Evolutionary conservation across 2,329 filamentous ascomycete genomes (phyloP).

Genomic region (Simplicillium sp.): DNA sequence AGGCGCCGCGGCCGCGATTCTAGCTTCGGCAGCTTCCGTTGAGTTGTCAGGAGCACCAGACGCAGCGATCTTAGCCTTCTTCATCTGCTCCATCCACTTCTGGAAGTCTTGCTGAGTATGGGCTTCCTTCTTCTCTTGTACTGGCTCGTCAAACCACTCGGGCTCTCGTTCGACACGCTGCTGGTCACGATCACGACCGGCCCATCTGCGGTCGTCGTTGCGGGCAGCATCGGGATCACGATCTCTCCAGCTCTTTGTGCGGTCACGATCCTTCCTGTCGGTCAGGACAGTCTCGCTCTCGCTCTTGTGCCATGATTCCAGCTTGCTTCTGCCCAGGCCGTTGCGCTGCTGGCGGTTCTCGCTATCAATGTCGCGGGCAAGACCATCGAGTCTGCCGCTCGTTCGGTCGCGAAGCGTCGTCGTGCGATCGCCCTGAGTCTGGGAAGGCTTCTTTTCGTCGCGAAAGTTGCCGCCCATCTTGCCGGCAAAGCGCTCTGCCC

Average conservation of each 20-base stretch:
- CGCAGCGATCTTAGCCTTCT: constrained; percentile 44
- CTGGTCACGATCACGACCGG: constrained; percentile 40
- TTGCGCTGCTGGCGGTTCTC: constrained; percentile 55
- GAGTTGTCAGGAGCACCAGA: constrained; percentile 10
- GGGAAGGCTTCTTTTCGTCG: constrained; percentile 32
- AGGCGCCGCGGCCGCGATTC: constrained; percentile 38
- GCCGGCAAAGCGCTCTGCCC: constrained; percentile 60
- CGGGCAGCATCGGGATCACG: constrained; percentile 32
- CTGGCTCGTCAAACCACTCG: constrained; percentile 77
- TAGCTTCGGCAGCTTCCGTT: constrained; percentile 18
- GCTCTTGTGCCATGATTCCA: constrained; percentile 69
- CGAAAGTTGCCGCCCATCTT: constrained; percentile 46
- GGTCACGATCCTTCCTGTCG: constrained; percentile 43
- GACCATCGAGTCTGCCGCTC: constrained; percentile 39
- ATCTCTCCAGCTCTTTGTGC: constrained; percentile 52
- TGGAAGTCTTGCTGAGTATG: constrained; percentile 89
- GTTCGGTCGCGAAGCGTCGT: constrained; percentile 33
- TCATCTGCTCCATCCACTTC: constrained; percentile 90
- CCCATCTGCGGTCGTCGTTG: constrained; percentile 40
- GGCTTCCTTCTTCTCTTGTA: constrained; percentile 57
- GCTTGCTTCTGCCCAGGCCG: constrained; percentile 53
- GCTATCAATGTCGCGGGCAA: constrained; percentile 35
- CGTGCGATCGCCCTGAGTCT: constrained; percentile 50
- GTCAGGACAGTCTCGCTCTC: constrained; percentile 26
- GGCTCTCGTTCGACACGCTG: constrained; percentile 68